These are phyloP conservation scores for Ettlia oleoabundans DNA, from an alignment of 139 green algal genomes.

Conservation along the genomic window DNA sequence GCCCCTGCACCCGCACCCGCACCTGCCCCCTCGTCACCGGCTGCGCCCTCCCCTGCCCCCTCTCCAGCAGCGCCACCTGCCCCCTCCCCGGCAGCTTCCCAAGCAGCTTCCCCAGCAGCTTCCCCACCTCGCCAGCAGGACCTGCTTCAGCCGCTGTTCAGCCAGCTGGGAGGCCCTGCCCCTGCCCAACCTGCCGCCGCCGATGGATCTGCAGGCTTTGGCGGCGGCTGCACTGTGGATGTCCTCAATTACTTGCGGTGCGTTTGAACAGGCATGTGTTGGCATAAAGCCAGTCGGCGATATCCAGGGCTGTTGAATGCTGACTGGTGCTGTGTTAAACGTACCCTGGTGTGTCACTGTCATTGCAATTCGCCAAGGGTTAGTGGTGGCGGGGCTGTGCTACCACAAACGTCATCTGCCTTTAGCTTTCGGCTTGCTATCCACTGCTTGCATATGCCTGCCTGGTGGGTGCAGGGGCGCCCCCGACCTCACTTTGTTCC, in stretches of 20 bases:
- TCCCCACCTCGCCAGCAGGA: neutral
- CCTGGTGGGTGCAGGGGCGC: neutral
- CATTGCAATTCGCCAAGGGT: no score
- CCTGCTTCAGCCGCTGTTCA: conserved; percentile 8
- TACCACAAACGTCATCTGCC: neutral
- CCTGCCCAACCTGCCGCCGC: neutral
- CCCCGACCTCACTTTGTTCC: conserved; percentile 19
- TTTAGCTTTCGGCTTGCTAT: neutral
- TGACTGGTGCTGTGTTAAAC: neutral
- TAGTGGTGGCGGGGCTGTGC: neutral
- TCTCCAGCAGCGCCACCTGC: neutral
- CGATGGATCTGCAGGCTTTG: neutral
- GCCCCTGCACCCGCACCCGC: neutral
- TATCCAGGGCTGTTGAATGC: no score
- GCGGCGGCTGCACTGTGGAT: neutral
- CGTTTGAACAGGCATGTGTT: neutral
- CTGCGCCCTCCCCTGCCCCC: neutral
- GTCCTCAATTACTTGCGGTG: conserved; percentile 11
- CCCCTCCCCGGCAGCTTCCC: no score
- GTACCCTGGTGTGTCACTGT: no score
- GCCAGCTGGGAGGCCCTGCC: neutral
- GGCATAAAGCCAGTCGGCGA: no score
- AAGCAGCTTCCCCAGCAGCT: no score
- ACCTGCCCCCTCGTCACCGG: no score
- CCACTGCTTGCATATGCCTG: neutral